Percentiles rank a stretch among this genome's conserved stretches.
These are phyloP conservation scores for Hypoxylon sp. DNA, from an alignment of 2,329 filamentous ascomycete species.

Conservation along the genomic window DNA sequence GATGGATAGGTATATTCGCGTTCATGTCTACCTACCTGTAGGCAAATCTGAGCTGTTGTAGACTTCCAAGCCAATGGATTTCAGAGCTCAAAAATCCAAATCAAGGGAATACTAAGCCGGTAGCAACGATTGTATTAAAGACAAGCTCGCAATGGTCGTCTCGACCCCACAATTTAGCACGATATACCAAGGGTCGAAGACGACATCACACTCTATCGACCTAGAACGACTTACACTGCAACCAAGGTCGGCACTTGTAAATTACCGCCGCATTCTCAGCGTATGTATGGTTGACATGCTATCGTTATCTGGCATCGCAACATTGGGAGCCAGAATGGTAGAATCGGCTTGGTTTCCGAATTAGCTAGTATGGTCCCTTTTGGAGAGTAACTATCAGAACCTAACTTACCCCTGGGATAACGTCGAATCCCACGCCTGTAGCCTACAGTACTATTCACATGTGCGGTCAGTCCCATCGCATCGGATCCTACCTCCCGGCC, in stretches of 20 bases:
- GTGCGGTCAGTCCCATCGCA: slow-evolving; percentile 14
- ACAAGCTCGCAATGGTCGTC: slow-evolving; percentile 9
- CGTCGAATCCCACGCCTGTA: slow-evolving; percentile 6
- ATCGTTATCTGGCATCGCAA: slow-evolving; percentile 35
- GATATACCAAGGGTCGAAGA: slow-evolving; percentile 38
- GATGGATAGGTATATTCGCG: neutral
- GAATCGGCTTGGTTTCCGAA: slow-evolving; percentile 36
- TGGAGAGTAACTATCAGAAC: neutral
- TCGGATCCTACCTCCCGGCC: slow-evolving; percentile 15
- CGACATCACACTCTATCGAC: slow-evolving; percentile 35
- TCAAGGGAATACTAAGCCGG: slow-evolving; percentile 2
- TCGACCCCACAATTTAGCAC: slow-evolving; percentile 39
- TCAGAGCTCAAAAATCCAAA: neutral
- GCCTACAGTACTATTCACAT: slow-evolving; percentile 8
- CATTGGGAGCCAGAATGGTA: slow-evolving; percentile 34
- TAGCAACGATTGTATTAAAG: slow-evolving; percentile 18
- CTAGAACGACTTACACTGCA: slow-evolving; percentile 15
- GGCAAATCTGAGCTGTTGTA: neutral
- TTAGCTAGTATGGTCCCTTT: slow-evolving; percentile 23
- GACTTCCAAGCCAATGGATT: neutral
- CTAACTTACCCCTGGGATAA: neutral
- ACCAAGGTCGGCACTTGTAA: slow-evolving; percentile 24
- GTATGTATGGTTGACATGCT: neutral
- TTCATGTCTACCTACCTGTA: neutral
- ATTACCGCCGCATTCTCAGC: slow-evolving; percentile 11